phyloP scores from a whole-genome alignment of 768 basidiomycete genomes.

The Heimioporus sp. region DNA sequence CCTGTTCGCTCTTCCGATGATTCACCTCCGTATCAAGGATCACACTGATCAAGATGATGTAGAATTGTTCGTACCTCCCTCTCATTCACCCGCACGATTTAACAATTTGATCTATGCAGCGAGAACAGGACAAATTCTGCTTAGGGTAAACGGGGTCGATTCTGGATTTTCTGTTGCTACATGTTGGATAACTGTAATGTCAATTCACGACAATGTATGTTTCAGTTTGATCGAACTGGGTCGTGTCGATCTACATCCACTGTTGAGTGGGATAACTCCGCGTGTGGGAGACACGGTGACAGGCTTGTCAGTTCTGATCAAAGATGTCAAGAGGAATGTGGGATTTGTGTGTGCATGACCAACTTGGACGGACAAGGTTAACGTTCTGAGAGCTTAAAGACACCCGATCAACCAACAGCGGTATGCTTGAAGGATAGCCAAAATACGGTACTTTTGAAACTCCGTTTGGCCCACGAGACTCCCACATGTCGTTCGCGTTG shows the following conservation, averaged over 20 bases:
- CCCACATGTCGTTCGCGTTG: too few relatives aligned
- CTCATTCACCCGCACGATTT: neutral
- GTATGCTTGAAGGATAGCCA: too few relatives aligned
- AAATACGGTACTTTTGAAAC: too few relatives aligned
- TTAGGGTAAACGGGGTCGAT: neutral
- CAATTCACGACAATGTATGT: neutral
- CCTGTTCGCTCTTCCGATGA: constrained; percentile 70
- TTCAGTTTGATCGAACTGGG: neutral
- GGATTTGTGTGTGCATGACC: too few relatives aligned
- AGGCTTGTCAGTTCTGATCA: too few relatives aligned
- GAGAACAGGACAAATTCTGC: constrained; percentile 4
- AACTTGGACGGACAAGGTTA: too few relatives aligned
- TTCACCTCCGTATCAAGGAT: constrained; percentile 66
- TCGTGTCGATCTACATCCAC: neutral
- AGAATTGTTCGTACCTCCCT: constrained; percentile 37
- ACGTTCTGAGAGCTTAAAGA: too few relatives aligned
- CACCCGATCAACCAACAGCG: too few relatives aligned
- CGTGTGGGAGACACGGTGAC: neutral
- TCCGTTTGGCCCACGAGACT: too few relatives aligned
- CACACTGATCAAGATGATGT: constrained; percentile 54
- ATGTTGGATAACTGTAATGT: neutral
- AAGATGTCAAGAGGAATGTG: too few relatives aligned
- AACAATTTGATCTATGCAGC: constrained; percentile 5
- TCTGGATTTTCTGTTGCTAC: neutral
- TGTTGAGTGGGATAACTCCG: neutral